These are phyloP conservation scores for Russula brevipes DNA, from an alignment of 768 basidiomycete species.

Conservation along the genomic window DNA sequence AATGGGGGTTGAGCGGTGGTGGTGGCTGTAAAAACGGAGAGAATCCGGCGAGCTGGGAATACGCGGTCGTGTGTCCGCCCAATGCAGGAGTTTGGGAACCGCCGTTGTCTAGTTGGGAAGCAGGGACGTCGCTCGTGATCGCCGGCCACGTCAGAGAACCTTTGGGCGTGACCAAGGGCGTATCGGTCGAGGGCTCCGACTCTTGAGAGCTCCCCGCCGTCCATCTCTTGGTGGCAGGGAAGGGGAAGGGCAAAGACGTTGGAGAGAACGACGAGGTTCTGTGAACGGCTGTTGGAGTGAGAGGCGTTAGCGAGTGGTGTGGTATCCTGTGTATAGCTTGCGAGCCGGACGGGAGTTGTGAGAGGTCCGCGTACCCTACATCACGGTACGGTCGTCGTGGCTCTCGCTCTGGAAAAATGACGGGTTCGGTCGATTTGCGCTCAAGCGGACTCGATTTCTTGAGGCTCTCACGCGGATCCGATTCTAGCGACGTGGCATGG, in stretches of 20 bases:
- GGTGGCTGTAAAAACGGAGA: constrained; percentile 20
- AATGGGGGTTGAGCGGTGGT: constrained; percentile 16
- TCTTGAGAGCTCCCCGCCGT: constrained; percentile 37
- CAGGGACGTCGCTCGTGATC: constrained; percentile 32
- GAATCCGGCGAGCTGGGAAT: constrained; percentile 36
- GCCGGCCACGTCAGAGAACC: constrained; percentile 46
- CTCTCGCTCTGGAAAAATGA: constrained; percentile 12
- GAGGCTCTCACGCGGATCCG: background rate
- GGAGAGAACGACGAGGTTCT: background rate
- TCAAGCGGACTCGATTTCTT: constrained; percentile 16
- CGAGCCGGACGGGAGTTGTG: constrained; percentile 15
- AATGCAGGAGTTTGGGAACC: constrained; percentile 29
- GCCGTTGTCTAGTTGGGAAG: constrained; percentile 37
- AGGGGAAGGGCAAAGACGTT: constrained; percentile 1
- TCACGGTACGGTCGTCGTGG: constrained; percentile 10
- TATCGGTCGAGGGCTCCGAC: constrained; percentile 43
- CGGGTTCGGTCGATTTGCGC: constrained; percentile 24
- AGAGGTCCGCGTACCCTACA: constrained; percentile 17
- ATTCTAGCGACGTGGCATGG: background rate
- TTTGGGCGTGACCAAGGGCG: constrained; percentile 52
- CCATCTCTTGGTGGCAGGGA: background rate
- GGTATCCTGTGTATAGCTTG: background rate
- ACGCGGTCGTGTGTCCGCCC: constrained; percentile 33
- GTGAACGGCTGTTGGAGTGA: background rate
- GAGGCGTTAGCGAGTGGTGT: constrained; percentile 1